Conservation (phyloP, 805 yeast species). For the Lachancea sp. region DNA sequence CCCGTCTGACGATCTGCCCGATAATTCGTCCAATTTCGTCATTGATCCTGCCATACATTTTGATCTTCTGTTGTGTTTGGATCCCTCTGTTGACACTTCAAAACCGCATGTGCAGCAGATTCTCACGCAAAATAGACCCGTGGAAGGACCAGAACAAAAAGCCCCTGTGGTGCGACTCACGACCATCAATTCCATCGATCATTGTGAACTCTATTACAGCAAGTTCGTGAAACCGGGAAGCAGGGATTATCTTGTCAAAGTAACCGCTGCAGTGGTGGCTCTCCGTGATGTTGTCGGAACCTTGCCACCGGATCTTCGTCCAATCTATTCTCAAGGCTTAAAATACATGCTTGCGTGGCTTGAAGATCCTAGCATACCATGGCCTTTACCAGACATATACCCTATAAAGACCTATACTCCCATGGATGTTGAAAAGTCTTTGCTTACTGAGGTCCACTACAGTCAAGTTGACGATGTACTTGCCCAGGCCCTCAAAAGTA, state of each 20-base stretch:
- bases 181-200: conserved; percentile 79
- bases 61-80: conserved; percentile 60
- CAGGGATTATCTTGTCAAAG: conserved; percentile 50
- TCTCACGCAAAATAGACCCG: conserved; percentile 25
- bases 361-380: conserved; percentile 39
- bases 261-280: conserved; percentile 78
- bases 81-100: conserved; percentile 47
- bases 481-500: conserved; percentile 31
- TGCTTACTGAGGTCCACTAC: conserved; percentile 67
- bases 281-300: conserved; percentile 76
- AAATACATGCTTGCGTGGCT: conserved; percentile 60
- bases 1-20: conserved; percentile 30
- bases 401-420: conserved; percentile 56
- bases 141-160: conserved; percentile 19
- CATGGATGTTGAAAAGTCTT: conserved; percentile 71
- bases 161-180: conserved; percentile 64
- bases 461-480: conserved; percentile 40
- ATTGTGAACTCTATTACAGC: conserved; percentile 53
- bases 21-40: conserved; percentile 14
- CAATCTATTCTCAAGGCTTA: conserved; percentile 63
- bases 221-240: conserved; percentile 27
- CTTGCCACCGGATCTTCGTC: conserved; percentile 71
- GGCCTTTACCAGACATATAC: conserved; percentile 79
- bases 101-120: conserved; percentile 30
- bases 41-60: conserved; percentile 31